phyloP scores from a whole-genome alignment of 192 early-diverging fungal genomes.

The Coemansia sp. region DNA sequence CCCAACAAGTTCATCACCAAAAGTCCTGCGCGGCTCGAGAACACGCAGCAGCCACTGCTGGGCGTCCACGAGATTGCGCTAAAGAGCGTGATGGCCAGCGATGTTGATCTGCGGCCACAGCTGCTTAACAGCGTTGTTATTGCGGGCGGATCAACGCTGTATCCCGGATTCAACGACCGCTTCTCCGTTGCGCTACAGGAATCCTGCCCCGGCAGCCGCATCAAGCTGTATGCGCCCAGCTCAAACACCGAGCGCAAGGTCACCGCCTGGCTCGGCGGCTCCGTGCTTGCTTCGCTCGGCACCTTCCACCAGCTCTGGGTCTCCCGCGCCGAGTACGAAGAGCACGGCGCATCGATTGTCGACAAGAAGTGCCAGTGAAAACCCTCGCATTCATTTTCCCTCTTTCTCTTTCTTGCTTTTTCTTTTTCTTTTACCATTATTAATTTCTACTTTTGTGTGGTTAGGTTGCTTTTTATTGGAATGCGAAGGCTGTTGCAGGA shows the following conservation, averaged over 20 bases:
- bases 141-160: constrained; percentile 85
- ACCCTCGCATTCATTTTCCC: not conserved
- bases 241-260: constrained; percentile 70
- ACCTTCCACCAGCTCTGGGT: constrained; percentile 99
- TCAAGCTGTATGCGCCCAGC: constrained; percentile 64
- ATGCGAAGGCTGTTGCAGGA: no score
- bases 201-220: constrained; percentile 56
- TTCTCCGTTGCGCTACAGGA: constrained; percentile 47
- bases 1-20: constrained; percentile 64
- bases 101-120: constrained; percentile 83
- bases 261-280: constrained; percentile 96
- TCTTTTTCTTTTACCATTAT: not conserved
- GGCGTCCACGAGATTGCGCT: constrained; percentile 75
- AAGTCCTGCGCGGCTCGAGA: constrained; percentile 21
- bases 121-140: constrained; percentile 82
- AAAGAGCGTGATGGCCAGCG: constrained; percentile 73
- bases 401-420: not conserved
- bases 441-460: not conserved
- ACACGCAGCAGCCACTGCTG: constrained; percentile 20
- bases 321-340: constrained; percentile 92
- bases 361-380: constrained; percentile 80
- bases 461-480: not conserved
- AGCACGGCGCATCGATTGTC: constrained; percentile 77
- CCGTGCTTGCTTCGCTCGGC: constrained; percentile 90
- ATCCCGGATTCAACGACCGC: constrained; percentile 87